Evolutionary conservation across 2,329 filamentous ascomycete genomes (phyloP).

Genomic region (Fusarium sp.): DNA sequence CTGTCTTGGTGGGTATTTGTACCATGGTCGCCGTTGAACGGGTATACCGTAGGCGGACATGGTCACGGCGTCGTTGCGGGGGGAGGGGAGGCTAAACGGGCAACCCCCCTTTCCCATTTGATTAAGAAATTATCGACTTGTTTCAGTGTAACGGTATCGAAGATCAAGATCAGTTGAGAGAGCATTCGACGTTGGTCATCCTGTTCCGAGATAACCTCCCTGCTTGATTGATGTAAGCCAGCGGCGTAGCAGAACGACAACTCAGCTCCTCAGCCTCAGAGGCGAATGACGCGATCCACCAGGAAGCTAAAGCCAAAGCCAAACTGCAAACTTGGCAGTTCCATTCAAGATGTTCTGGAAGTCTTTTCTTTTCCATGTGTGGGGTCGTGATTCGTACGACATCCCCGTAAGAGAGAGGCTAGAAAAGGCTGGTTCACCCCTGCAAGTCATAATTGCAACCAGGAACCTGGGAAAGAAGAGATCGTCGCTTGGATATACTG

Average conservation of each 20-base stretch:
- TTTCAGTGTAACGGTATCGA: constrained; percentile 25
- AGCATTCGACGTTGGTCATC: constrained; percentile 8
- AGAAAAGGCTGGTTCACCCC: constrained; percentile 22
- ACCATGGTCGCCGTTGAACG: constrained; percentile 8
- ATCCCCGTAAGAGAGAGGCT: neutral
- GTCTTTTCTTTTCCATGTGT: constrained; percentile 13
- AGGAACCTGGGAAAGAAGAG: constrained; percentile 10
- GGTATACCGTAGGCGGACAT: constrained; percentile 1
- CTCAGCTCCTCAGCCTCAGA: constrained; percentile 2
- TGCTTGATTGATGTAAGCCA: constrained; percentile 14
- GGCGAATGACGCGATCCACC: neutral
- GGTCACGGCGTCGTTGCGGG: constrained; percentile 19
- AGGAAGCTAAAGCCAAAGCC: neutral
- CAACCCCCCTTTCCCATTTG: constrained; percentile 3
- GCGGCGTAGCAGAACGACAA: constrained; percentile 13
- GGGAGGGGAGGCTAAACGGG: constrained; percentile 4
- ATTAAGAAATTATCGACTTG: constrained; percentile 1
- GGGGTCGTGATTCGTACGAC: neutral
- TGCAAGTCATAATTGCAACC: constrained; percentile 1
- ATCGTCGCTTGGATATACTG: neutral
- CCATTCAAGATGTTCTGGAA: constrained; percentile 20
- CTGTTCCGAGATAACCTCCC: constrained; percentile 1
- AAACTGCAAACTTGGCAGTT: constrained; percentile 18
- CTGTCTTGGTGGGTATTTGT: neutral
- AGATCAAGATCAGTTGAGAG: constrained; percentile 29